Evolutionary conservation across 257 asterid species (phyloP).

Genomic region (Osmanthus fragrans): DNA sequence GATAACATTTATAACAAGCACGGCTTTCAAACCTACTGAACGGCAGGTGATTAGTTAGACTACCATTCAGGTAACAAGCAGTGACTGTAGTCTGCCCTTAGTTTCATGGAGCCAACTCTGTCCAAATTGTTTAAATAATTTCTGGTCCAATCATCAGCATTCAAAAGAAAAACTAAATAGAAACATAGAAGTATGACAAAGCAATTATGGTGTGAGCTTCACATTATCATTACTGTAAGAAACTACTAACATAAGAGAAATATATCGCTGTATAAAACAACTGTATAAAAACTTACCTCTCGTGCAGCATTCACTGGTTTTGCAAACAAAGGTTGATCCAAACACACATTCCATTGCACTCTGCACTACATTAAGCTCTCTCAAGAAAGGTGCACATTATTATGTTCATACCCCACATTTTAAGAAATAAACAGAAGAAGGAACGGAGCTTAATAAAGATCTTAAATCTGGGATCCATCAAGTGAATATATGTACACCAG

Average conservation of each 20-base stretch:
- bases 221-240: background rate
- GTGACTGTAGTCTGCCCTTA: background rate
- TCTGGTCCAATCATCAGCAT: background rate
- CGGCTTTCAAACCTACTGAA: background rate
- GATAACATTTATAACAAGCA: background rate
- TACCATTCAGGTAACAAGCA: background rate
- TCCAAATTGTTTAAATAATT: background rate
- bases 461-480: slow-evolving; percentile 7
- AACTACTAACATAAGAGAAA: background rate
- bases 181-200: background rate
- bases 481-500: slow-evolving; percentile 2
- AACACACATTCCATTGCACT: slow-evolving; percentile 90
- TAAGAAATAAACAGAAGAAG: background rate
- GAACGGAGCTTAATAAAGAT: background rate
- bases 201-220: background rate
- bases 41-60: background rate
- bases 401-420: background rate
- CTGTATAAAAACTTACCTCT: slow-evolving; percentile 54
- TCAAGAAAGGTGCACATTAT: slow-evolving; percentile 23
- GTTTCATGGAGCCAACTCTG: background rate
- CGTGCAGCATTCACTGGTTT: slow-evolving; percentile 71
- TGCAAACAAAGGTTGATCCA: slow-evolving; percentile 97
- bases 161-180: slow-evolving; percentile 9
- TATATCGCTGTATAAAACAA: background rate
- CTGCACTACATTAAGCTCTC: slow-evolving; percentile 51